Conservation (phyloP, 139 green algal species). For the Nannochloris sp. region DNA sequence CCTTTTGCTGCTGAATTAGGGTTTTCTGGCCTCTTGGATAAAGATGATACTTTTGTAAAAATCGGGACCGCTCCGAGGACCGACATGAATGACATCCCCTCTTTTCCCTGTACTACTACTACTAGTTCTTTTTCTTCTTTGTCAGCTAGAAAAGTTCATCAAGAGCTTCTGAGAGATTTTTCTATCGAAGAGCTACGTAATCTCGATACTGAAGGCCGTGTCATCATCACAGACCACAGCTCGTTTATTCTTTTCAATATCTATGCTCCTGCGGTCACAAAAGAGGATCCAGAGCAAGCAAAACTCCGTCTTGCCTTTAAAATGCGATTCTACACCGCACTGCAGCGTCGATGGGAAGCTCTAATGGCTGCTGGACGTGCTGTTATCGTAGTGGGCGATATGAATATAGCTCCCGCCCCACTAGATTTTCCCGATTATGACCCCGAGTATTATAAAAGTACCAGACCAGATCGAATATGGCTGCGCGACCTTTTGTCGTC, state of each 20-base stretch:
- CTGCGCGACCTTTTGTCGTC: conserved; percentile 27
- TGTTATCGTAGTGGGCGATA: conserved; percentile 59
- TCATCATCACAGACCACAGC: conserved; percentile 45
- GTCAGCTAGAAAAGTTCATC: not conserved
- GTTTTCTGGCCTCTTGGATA: conserved; percentile 38
- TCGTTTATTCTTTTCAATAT: conserved; percentile 53
- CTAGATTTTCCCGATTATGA: conserved; percentile 29
- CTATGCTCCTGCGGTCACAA: conserved; percentile 41
- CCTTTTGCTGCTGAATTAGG: conserved; percentile 38
- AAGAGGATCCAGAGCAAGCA: conserved; percentile 18
- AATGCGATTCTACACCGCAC: conserved; percentile 25
- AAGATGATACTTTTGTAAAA: no score
- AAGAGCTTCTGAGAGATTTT: not conserved
- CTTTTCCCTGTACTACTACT: no score
- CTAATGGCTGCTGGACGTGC: conserved; percentile 28
- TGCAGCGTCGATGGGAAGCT: conserved; percentile 33
- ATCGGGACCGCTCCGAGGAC: no score
- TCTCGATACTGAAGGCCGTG: conserved; percentile 48
- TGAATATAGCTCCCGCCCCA: conserved; percentile 56
- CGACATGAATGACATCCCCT: no score
- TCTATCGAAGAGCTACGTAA: conserved; percentile 16
- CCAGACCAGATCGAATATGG: conserved; percentile 32
- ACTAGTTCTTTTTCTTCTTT: no score
- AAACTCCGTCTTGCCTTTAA: conserved; percentile 37
- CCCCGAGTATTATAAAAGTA: not conserved